Evolutionary conservation across 2,329 filamentous ascomycete genomes (phyloP), one percentile per base, ranked within the genome.

Genomic region (Colletotrichum australisinense): DNA sequence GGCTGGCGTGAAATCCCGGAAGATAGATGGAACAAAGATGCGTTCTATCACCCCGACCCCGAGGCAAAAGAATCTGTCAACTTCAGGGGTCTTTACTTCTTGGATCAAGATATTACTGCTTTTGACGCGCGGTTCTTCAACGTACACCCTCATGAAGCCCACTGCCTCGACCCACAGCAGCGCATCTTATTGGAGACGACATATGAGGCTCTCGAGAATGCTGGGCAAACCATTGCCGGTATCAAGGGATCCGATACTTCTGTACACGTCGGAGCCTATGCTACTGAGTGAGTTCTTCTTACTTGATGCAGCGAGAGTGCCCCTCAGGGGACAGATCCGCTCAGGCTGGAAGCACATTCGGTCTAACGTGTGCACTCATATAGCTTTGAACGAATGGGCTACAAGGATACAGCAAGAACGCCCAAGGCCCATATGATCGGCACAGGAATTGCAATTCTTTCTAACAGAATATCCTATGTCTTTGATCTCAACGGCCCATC

Each of bases 401-500:
- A 67, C 64, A 67, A 67, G 28, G 64, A 67, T 14, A 28, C 55
- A 12, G 22, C 64, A 24, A 63, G 74, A 49, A 65, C 75, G 16
- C 77, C 81, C 1, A 75, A 83, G 73, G 85, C 86, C 76, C 80
- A 81, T 59, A 82, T 83, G 28, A 86, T 84, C 1, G 86, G 85
- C 74, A 83, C 81, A 28, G 81, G 81, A 1, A 78, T 81, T 7
- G 81, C 81, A 6, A 84, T 86, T 32, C 60, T 85, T 4, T 79
- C 84, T 0, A 87, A 87, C 74, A 81, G 86, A 30, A 75, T 88
- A 8, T 86, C 84, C 3, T 86, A 87, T 75, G 84, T 84, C 63
- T 87, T 85, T 74, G 81, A 88, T 76, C 82, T 87, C 63, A 76
- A 77, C 4, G 86, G 87, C 0, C 84, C 86, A 0, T 85, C 84